Evolutionary conservation across 371 early-diverging fungal species (phyloP).

Genomic region (Nematocida ironsii): DNA sequence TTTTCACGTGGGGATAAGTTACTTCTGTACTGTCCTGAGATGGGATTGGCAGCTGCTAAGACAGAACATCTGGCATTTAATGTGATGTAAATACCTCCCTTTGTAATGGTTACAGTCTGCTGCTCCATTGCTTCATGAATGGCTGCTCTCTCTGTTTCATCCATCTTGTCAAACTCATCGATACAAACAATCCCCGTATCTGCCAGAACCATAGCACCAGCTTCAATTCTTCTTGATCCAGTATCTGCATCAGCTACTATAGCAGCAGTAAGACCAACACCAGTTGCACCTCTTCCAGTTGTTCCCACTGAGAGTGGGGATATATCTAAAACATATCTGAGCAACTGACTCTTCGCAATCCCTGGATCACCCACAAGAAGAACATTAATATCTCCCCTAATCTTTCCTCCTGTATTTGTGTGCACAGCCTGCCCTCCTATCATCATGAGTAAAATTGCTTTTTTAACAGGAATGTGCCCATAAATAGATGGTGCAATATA

Average conservation of each 20-base stretch:
- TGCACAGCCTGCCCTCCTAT: constrained; percentile 78
- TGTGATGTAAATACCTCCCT: constrained; percentile 94
- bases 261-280: constrained; percentile 91
- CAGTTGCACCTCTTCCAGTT: constrained; percentile 90
- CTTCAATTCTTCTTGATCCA: constrained; percentile 77
- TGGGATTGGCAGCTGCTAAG: constrained; percentile 97
- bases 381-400: constrained; percentile 78
- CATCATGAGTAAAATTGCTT: constrained; percentile 83
- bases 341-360: constrained; percentile 88
- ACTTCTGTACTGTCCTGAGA: constrained; percentile 75
- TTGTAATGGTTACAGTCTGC: constrained; percentile 91
- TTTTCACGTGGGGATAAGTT: constrained; percentile 67
- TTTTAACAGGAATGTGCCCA: constrained; percentile 90
- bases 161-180: constrained; percentile 99
- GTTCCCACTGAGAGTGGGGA: constrained; percentile 86
- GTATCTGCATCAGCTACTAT: constrained; percentile 81
- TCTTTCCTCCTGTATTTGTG: constrained; percentile 8
- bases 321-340: constrained; percentile 79
- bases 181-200: constrained; percentile 97
- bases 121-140: constrained; percentile 99
- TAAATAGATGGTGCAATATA: constrained; percentile 92
- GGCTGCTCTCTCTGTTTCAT: constrained; percentile 90
- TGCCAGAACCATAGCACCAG: constrained; percentile 98
- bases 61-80: constrained; percentile 95
- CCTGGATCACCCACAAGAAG: constrained; percentile 91